Evolutionary conservation across 179 eudicot species (phyloP).

Genomic region (Spergularia azorica): DNA sequence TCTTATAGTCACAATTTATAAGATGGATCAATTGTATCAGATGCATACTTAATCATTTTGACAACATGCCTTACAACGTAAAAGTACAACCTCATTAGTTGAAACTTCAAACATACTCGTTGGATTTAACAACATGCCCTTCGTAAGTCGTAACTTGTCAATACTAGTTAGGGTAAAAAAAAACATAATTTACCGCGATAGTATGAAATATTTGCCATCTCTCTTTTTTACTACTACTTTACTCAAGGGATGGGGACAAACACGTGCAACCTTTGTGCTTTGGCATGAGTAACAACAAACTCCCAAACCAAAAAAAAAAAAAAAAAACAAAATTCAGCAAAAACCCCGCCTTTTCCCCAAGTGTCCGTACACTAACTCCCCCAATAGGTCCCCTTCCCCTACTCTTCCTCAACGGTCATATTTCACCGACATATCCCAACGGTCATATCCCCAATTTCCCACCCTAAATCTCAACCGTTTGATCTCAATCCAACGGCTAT

Average conservation of each 20-base stretch:
- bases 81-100: no score
- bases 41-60: no score
- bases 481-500: slow-evolving; percentile 55
- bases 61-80: no score
- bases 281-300: slow-evolving; percentile 26
- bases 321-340: neutral
- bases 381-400: slow-evolving; percentile 7
- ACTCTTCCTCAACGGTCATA: slow-evolving; percentile 57
- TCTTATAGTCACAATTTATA: no score
- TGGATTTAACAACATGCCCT: no score
- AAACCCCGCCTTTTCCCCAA: slow-evolving; percentile 12
- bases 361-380: slow-evolving; percentile 29
- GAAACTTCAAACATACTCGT: no score
- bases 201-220: no score
- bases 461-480: slow-evolving; percentile 39
- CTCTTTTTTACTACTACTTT: no score
- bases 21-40: no score
- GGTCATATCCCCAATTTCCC: slow-evolving; percentile 42
- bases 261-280: slow-evolving; percentile 42
- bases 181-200: no score
- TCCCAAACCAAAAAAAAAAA: slow-evolving; percentile 17
- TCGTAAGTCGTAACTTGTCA: no score
- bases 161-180: no score
- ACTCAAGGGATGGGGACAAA: slow-evolving; percentile 15
- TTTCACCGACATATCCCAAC: slow-evolving; percentile 58